Evolutionary conservation across 2,329 filamentous ascomycete species (phyloP), one percentile per base, ranked within the genome.

Genomic region (Epicoccum sorghinum): DNA sequence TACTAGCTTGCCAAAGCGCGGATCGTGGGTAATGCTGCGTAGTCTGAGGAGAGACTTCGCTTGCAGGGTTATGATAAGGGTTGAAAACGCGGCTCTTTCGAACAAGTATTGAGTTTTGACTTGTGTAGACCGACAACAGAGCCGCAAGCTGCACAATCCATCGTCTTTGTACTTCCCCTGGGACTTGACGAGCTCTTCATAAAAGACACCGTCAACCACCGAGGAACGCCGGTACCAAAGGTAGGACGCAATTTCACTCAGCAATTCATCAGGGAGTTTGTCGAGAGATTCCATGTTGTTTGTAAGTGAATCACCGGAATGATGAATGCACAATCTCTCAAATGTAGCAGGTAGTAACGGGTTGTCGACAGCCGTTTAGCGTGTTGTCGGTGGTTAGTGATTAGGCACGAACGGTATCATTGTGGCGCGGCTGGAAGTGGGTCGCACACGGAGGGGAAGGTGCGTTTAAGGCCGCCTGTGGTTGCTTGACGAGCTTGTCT

Each of bases 401-500:
- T 47, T 33, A 23, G 25, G 22, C 25, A 24, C n/a, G 35, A 47
- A 39, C 36, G 29, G 45, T 37, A 48, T 35, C 13, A 29, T 14
- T 22, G 33, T 22, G 9, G 41, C 36, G 37, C 23, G 18, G 25
- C 25, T 29, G 3, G n/a, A 25, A 44, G 47, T 45, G 40, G 40
- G 22, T 29, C 33, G 14, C 14, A 4, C 18, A 3, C 18, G 18
- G 18, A 18, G 18, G 18, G 18, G 18, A 18, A 18, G 3, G 18
- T 18, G 18, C 18, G 18, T 18, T 18, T 32, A 10, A 46, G 29
- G 30, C 36, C 37, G 30, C 42, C 42, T 46, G 29, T 36, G 25
- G 47, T 32, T 53, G 51, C 44, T 53, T 53, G 38, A 33, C 32
- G 33, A 47, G 43, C 43, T 53, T 48, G 30, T 53, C 7, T 30